Base-by-base conservation (phyloP, 108 stramenopile genomes). In the Schizochytrium sp. region DNA sequence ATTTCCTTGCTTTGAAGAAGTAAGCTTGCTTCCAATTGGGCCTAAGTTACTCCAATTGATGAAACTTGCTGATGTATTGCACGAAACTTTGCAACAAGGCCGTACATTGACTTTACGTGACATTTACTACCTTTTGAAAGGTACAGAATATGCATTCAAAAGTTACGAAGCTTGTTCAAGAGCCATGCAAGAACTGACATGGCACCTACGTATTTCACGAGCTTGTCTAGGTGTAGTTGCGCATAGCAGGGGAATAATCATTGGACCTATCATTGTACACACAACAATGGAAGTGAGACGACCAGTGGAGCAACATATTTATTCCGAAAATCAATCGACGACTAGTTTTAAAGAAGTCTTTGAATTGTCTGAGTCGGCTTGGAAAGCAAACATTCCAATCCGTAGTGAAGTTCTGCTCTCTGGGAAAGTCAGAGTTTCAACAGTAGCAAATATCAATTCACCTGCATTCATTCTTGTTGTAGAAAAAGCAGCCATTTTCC, bases 401-500 rank as follows among this genome's bases (percentile, higher is more conserved):
- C 64, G 64, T 38, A 38, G 44, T 44, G 19, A 69, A 8, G 64
- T 15, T 38, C 15, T 69, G 12, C 8, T 69, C 5, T 3, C 64
- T 7, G 64, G 64, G 10, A 38, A 15, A 7, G 28, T 38, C 28
- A 44, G 42, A 7, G 28, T 69, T 7, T 38, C 64, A 38, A 44
- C 64, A 44, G 19, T 7, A 7, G 42, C 64, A 7, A 0, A 15
- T 44, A 7, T 13, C 42, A 44, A 47, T 5, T 13, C 8, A 53
- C 76, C 76, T 10, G 28, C 12, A 7, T 83, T 83, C 12, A 38
- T 83, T 1, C 76, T 83, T 13, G 53, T 83, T 7, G 76, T 83
- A 0, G 76, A 83, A 53, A 83, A 83, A 53, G 76, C 76, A n/a
- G 53, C 50, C 2, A 50, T 83, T 7, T 83, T 83, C 55, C 47